Conservation (phyloP, 495 filamentous ascomycete species). For the Elasticomyces elasticus region DNA sequence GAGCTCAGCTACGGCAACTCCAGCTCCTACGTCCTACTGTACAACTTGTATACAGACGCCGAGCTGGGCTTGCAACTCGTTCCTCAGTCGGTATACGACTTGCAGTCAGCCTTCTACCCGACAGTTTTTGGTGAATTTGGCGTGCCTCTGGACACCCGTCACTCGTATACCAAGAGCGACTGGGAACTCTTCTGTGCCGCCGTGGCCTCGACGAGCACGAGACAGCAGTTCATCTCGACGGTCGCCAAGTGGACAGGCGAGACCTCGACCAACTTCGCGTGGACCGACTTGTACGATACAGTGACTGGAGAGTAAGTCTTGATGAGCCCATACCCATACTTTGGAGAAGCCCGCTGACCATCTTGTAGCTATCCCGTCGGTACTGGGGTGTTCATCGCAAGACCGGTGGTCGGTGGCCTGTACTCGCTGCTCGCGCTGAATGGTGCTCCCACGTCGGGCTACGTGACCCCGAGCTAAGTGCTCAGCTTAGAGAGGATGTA, state of each 20-base stretch:
- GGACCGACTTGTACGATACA: conserved; percentile 80
- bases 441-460: neutral
- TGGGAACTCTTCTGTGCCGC: conserved; percentile 57
- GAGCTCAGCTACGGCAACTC: conserved; percentile 30
- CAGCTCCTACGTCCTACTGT: conserved; percentile 41
- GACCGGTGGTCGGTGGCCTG: conserved; percentile 80
- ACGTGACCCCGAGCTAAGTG: conserved; percentile 11
- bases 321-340: neutral
- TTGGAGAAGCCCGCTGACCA: neutral
- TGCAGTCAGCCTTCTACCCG: conserved; percentile 79
- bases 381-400: conserved; percentile 38
- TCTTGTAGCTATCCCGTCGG: conserved; percentile 1
- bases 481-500: neutral
- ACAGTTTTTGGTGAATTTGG: conserved; percentile 75
- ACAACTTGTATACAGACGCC: conserved; percentile 79
- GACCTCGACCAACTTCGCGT: conserved; percentile 63
- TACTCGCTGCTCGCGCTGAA: conserved; percentile 70
- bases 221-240: conserved; percentile 61
- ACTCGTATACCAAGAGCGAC: conserved; percentile 70
- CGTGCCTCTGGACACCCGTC: conserved; percentile 73
- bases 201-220: conserved; percentile 67
- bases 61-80: conserved; percentile 78
- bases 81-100: conserved; percentile 64
- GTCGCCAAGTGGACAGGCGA: conserved; percentile 73
- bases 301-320: conserved; percentile 45